Evolutionary conservation across 2,329 filamentous ascomycete genomes (phyloP), one percentile per base, ranked within the genome.

Genomic region (Ceratocystis cubensis): DNA sequence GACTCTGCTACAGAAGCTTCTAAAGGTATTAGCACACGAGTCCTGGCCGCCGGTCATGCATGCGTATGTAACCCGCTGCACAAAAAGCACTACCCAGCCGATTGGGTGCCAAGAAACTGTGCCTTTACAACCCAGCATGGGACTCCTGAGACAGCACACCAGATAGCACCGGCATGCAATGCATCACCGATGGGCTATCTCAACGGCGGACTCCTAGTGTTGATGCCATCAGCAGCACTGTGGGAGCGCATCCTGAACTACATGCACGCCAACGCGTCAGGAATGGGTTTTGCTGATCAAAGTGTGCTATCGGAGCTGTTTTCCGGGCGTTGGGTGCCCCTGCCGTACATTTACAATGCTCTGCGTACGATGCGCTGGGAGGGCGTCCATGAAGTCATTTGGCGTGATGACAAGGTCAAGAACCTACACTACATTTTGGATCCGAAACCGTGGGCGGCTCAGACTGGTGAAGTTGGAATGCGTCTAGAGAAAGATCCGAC

Each of bases 61-160:
- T 95, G 91, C 75, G 85, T 91, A 20, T 95, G 91, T 78, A 95
- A 95, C 76, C 90, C 91, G 25, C 77, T 91, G 70, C 81, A 84
- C 71, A 91, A 89, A 75, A 73, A 83, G 37, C 89, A 95, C 76
- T 96, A 96, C 75, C 91, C 91, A 0, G 75, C 77, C 62, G 77
- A 89, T 74, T 96, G 89, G 82, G 71, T 80, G 20, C 78, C 80
- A 2, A 72, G 74, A 62, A 80, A 84, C 75, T 86, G 84, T 74
- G 83, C 81, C 68, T 85, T 82, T 73, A 84, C 82, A 1, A 73
- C 74, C 22, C 82, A 84, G 71, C 81, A 84, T 71, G 67, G 65
- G 57, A 74, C 17, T 2, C 79, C 82, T 0, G 77, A 76, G 1
- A 41, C 69, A 6, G 82, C 82, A 1, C 81, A 83, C 73, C 75